A percentile compares a stretch with the other conserved stretches of the same genome.
Evolutionary conservation across 257 asterid genomes (phyloP).

Genomic region (Nicotiana noctiflora): DNA sequence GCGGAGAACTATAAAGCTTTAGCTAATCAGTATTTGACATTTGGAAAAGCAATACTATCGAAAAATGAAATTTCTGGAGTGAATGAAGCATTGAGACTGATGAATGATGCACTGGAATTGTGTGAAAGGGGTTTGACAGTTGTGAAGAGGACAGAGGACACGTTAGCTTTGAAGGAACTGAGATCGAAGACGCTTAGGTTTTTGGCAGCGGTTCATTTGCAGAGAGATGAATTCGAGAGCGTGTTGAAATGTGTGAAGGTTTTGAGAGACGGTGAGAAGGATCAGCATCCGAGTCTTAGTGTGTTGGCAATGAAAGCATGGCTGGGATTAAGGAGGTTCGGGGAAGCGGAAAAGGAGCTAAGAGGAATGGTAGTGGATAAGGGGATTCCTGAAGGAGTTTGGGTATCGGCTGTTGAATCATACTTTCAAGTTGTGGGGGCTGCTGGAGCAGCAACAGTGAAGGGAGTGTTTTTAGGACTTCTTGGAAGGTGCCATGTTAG

Average conservation of each 20-base stretch:
- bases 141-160: slow-evolving; percentile 70
- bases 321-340: slow-evolving; percentile 76
- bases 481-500: slow-evolving; percentile 81
- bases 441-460: slow-evolving; percentile 80
- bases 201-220: slow-evolving; percentile 89
- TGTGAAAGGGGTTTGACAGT: slow-evolving; percentile 86
- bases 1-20: slow-evolving; percentile 52
- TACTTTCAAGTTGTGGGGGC: slow-evolving; percentile 83
- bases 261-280: slow-evolving; percentile 73
- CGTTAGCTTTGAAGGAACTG: slow-evolving; percentile 67
- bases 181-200: slow-evolving; percentile 77
- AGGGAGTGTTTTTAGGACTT: slow-evolving; percentile 75
- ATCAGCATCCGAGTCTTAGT: slow-evolving; percentile 80
- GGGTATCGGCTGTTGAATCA: slow-evolving; percentile 94
- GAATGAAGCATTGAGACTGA: slow-evolving; percentile 74
- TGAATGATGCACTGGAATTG: slow-evolving; percentile 83
- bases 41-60: slow-evolving; percentile 61
- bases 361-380: slow-evolving; percentile 71
- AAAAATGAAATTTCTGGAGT: slow-evolving; percentile 41
- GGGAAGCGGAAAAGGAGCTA: slow-evolving; percentile 93
- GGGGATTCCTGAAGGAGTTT: slow-evolving; percentile 93
- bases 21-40: slow-evolving; percentile 73
- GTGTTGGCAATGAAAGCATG: slow-evolving; percentile 98
- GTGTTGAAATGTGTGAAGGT: slow-evolving; percentile 90
- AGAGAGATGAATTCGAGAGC: slow-evolving; percentile 79